Evolutionary conservation across 768 basidiomycete genomes (phyloP).

Genomic region (Mrakia blollopis): DNA sequence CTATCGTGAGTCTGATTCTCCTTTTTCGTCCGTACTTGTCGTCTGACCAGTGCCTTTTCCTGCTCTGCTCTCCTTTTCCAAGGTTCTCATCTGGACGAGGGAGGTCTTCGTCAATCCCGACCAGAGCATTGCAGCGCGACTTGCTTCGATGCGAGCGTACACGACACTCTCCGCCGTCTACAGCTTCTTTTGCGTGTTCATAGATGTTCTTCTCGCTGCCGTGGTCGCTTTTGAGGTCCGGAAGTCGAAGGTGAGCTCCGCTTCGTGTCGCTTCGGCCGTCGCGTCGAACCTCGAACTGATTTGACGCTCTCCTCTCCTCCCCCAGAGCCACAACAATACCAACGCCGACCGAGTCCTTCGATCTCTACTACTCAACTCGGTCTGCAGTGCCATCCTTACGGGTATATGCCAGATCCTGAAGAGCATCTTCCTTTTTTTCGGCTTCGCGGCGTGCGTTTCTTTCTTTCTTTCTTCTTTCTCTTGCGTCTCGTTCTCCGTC

Average conservation of each 20-base stretch:
- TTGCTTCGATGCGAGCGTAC: not conserved
- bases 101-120: not conserved
- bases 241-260: not conserved
- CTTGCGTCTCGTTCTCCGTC: not conserved
- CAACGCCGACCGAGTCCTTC: not conserved
- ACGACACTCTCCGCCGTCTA: slow-evolving; percentile 1
- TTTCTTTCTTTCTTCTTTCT: not conserved
- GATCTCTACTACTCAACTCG: not conserved
- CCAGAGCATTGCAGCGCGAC: not conserved
- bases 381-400: not conserved
- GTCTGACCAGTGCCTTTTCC: no score
- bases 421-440: not conserved
- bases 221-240: not conserved
- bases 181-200: not conserved
- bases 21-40: no score
- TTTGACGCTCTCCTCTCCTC: no score
- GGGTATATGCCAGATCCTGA: not conserved
- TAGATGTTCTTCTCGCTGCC: not conserved
- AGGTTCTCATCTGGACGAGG: slow-evolving; percentile 2
- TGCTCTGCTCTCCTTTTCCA: not conserved
- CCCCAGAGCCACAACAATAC: not conserved
- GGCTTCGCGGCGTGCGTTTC: not conserved
- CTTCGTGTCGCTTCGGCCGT: not conserved
- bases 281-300: not conserved
- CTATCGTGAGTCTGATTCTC: not conserved